Conservation (phyloP, 805 yeast species). For the Kodamaea laetipori region DNA sequence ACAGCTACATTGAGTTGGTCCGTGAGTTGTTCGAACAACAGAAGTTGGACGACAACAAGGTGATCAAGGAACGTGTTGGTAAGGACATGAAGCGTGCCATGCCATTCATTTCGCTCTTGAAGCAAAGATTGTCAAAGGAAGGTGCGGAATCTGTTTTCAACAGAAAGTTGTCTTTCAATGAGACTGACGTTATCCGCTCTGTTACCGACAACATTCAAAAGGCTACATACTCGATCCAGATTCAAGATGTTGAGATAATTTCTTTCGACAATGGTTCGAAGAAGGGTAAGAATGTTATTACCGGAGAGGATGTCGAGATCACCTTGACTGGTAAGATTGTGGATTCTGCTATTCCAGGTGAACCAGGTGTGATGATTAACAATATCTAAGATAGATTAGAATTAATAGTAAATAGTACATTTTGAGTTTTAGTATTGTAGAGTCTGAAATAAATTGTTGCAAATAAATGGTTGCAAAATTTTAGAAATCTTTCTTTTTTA, state of each 20-base stretch:
- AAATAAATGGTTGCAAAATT: no score
- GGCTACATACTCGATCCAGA: slow-evolving; percentile 58
- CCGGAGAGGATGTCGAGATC: slow-evolving; percentile 71
- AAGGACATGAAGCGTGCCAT: slow-evolving; percentile 96
- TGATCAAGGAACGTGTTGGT: slow-evolving; percentile 65
- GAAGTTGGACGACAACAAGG: slow-evolving; percentile 63
- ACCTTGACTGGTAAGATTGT: slow-evolving; percentile 66
- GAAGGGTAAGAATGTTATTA: slow-evolving; percentile 62
- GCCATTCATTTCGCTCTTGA: slow-evolving; percentile 90
- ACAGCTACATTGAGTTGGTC: slow-evolving; percentile 63
- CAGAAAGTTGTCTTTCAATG: slow-evolving; percentile 84
- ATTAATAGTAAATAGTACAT: background rate
- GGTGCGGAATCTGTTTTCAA: slow-evolving; percentile 80
- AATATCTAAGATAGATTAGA: slow-evolving; percentile 46
- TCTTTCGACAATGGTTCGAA: slow-evolving; percentile 63
- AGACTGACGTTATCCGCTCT: slow-evolving; percentile 62
- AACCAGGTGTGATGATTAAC: slow-evolving; percentile 79
- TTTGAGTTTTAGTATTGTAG: no score
- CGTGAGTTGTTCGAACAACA: slow-evolving; percentile 70
- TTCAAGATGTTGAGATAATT: slow-evolving; percentile 61
- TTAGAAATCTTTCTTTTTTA: no score
- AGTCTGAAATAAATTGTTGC: no score
- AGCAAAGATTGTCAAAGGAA: slow-evolving; percentile 74
- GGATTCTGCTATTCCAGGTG: slow-evolving; percentile 88
- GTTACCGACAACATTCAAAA: slow-evolving; percentile 58